phyloP scores from a whole-genome alignment of 495 filamentous ascomycete genomes.

The Aspergillus leporis region DNA sequence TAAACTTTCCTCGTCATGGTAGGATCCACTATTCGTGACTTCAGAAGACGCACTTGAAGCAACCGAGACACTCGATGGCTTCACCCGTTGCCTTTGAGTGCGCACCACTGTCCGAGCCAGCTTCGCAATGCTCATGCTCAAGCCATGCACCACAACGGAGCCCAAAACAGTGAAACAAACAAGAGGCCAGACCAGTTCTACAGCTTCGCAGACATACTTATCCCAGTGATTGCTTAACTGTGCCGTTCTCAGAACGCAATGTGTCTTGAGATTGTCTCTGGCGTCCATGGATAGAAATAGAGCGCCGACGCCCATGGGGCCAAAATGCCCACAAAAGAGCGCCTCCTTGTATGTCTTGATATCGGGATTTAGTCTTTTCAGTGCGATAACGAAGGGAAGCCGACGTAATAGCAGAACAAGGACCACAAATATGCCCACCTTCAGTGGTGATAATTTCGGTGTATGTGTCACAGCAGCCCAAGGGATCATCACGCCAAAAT shows the following conservation, averaged over 20 bases:
- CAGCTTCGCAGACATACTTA: background rate
- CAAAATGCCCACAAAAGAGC: conserved; percentile 1
- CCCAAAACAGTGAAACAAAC: background rate
- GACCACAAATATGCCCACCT: background rate
- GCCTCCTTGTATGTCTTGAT: background rate
- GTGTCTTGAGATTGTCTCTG: background rate
- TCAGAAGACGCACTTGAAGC: background rate
- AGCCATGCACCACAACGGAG: background rate
- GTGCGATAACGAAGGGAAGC: background rate
- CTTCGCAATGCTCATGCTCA: background rate
- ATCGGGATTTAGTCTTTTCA: background rate
- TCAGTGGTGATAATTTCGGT: background rate
- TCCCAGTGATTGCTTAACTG: background rate
- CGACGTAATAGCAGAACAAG: background rate
- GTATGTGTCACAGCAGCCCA: background rate
- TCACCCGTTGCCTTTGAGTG: background rate
- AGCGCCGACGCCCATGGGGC: background rate
- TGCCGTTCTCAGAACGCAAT: background rate
- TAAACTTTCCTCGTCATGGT: background rate
- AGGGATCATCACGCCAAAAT: background rate
- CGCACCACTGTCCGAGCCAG: background rate
- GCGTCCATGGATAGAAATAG: conserved; percentile 1
- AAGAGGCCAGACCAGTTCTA: background rate
- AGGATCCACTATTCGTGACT: background rate
- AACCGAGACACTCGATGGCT: background rate